Conservation (phyloP, 2,329 filamentous ascomycete genomes). For the Exophiala bonariae region DNA sequence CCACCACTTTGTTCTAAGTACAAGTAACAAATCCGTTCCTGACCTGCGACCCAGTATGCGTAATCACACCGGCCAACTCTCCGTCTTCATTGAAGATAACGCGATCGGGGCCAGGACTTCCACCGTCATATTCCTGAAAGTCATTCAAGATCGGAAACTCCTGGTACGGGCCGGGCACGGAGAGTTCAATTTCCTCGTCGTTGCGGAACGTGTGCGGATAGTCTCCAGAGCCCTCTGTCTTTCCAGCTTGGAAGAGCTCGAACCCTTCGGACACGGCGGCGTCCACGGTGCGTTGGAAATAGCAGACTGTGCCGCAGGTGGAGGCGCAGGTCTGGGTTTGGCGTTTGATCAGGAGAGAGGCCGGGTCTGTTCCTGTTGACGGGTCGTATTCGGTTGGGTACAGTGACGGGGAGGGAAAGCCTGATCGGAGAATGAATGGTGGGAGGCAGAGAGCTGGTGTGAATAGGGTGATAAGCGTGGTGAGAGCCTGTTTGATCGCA, state of each 20-base stretch:
- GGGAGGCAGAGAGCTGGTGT: no score
- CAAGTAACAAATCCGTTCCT: conserved; percentile 69
- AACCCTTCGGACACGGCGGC: conserved; percentile 55
- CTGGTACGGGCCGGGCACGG: conserved; percentile 58
- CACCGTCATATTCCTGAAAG: conserved; percentile 55
- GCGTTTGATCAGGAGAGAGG: background rate
- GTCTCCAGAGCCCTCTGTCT: conserved; percentile 38
- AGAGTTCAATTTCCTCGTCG: conserved; percentile 63
- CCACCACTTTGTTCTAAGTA: conserved; percentile 6
- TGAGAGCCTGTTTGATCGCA: no score
- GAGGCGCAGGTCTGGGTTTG: conserved; percentile 46
- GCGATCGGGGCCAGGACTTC: conserved; percentile 66
- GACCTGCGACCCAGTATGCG: conserved; percentile 68
- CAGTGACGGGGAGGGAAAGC: conserved; percentile 11
- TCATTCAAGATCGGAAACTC: conserved; percentile 61
- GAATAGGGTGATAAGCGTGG: no score
- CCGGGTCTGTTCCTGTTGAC: no score
- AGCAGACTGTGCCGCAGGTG: conserved; percentile 55
- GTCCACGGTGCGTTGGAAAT: conserved; percentile 51
- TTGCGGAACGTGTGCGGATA: conserved; percentile 65
- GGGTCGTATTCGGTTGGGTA: background rate
- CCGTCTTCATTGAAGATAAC: conserved; percentile 62
- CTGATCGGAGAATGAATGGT: background rate
- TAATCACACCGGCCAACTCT: conserved; percentile 63
- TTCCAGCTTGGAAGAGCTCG: conserved; percentile 45